phyloP scores from a whole-genome alignment of 495 filamentous ascomycete genomes.

The Neurospora tetraspora region DNA sequence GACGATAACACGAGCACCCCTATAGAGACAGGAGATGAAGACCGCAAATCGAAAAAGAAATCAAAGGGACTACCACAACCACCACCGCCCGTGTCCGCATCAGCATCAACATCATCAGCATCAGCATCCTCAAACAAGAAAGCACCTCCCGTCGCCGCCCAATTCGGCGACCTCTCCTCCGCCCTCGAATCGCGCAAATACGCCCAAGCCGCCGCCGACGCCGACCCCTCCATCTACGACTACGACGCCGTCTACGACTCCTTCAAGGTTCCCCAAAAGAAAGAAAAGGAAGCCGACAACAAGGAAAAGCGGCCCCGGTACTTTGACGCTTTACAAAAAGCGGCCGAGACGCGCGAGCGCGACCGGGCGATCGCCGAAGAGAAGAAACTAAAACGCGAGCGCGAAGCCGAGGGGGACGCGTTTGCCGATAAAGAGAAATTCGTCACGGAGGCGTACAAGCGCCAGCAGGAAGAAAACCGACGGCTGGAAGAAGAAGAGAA shows the following conservation, averaged over 20 bases:
- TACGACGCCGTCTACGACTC: conserved; percentile 68
- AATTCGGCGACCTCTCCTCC: conserved; percentile 47
- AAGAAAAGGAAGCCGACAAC: conserved; percentile 27
- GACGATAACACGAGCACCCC: neutral
- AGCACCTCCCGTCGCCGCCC: neutral
- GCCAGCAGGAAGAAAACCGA: conserved; percentile 77
- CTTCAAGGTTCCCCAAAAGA: conserved; percentile 37
- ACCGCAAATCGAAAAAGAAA: conserved; percentile 1
- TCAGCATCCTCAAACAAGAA: neutral
- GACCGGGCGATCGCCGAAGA: conserved; percentile 84
- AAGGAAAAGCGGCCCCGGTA: conserved; percentile 61
- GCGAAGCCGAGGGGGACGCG: conserved; percentile 88
- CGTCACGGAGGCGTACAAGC: conserved; percentile 90
- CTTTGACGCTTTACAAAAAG: conserved; percentile 68
- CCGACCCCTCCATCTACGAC: conserved; percentile 65
- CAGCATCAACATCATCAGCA: neutral
- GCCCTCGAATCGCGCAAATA: conserved; percentile 44
- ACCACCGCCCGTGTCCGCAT: conserved; percentile 5
- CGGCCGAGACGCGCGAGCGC: conserved; percentile 78
- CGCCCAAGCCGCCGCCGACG: conserved; percentile 43
- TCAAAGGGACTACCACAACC: conserved; percentile 28
- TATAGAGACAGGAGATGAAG: neutral
- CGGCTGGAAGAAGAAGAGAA: conserved; percentile 75
- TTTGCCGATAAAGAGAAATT: conserved; percentile 95
- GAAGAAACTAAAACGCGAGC: conserved; percentile 73